Evolutionary conservation across 345 rosid species (phyloP).

Genomic region (Melastoma malabathricum): DNA sequence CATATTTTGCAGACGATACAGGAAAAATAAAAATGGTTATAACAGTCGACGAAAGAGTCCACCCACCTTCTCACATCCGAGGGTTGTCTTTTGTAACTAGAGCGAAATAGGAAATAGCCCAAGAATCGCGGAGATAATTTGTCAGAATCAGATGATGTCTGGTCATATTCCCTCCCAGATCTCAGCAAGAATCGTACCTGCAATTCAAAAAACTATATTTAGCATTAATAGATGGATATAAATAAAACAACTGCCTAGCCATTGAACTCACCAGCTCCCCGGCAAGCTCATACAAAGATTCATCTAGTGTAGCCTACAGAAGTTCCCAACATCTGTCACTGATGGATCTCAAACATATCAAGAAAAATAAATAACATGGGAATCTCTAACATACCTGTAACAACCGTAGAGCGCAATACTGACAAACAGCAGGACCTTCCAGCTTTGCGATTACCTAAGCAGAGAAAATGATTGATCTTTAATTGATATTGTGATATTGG

Average conservation of each 20-base stretch:
- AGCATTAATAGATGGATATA: background rate
- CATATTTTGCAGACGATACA: too few relatives aligned
- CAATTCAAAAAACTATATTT: conserved; percentile 9
- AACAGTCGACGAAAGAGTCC: conserved; percentile 2
- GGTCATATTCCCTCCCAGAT: conserved; percentile 91
- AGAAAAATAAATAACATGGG: background rate
- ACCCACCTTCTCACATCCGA: conserved; percentile 53
- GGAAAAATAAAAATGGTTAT: background rate
- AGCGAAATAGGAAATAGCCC: conserved; percentile 74
- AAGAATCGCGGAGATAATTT: conserved; percentile 69
- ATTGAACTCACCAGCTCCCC: conserved; percentile 71
- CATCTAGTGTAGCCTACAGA: conserved; percentile 88
- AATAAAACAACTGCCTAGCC: too few relatives aligned
- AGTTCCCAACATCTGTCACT: background rate
- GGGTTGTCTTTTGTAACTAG: conserved; percentile 60
- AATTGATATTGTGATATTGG: background rate
- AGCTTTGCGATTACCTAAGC: conserved; percentile 88
- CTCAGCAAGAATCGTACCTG: conserved; percentile 96
- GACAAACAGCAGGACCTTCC: conserved; percentile 97
- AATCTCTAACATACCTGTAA: conserved; percentile 43
- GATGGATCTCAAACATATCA: background rate
- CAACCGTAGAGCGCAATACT: conserved; percentile 86
- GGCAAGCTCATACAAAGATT: conserved; percentile 93
- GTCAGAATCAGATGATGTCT: conserved; percentile 59
- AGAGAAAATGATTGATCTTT: background rate